Conservation (phyloP, 1,139 yeast genomes). For the Meyerozyma elateridarum region DNA sequence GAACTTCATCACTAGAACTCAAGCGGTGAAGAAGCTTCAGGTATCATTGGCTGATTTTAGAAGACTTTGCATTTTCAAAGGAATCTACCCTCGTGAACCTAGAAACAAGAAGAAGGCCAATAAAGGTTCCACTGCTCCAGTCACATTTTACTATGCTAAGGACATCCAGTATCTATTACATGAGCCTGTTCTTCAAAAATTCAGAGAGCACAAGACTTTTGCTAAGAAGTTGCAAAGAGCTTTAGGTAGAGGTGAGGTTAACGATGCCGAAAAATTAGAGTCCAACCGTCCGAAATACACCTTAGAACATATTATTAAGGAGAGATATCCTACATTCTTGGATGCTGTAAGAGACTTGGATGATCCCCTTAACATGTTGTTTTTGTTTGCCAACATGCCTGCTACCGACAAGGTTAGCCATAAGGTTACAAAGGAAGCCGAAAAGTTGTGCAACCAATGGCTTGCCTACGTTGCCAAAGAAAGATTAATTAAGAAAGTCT, state of each 20-base stretch:
- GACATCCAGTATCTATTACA: conserved; percentile 93
- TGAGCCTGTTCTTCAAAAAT: conserved; percentile 88
- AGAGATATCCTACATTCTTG: conserved; percentile 88
- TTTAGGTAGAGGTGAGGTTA: conserved; percentile 85
- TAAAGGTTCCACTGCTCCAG: conserved; percentile 94
- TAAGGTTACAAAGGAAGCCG: conserved; percentile 81
- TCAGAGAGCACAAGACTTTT: conserved; percentile 93
- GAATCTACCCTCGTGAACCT: conserved; percentile 95
- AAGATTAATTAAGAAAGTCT: conserved; percentile 76
- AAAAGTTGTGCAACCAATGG: conserved; percentile 88
- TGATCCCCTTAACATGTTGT: conserved; percentile 93
- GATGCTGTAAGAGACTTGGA: conserved; percentile 93
- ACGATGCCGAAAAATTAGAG: conserved; percentile 83
- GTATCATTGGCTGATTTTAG: conserved; percentile 97
- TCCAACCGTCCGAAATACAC: conserved; percentile 78
- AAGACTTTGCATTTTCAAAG: conserved; percentile 94
- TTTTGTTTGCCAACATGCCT: conserved; percentile 90
- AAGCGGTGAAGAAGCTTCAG: conserved; percentile 89
- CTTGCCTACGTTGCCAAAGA: conserved; percentile 88
- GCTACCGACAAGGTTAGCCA: conserved; percentile 82
- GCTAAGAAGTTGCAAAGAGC: conserved; percentile 88
- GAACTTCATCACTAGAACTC: conserved; percentile 90
- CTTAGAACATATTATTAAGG: conserved; percentile 86
- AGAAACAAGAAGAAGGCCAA: conserved; percentile 94
- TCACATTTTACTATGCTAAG: conserved; percentile 88